phyloP scores from a whole-genome alignment of 129 eudicot species.

The Lactuca sativa region DNA sequence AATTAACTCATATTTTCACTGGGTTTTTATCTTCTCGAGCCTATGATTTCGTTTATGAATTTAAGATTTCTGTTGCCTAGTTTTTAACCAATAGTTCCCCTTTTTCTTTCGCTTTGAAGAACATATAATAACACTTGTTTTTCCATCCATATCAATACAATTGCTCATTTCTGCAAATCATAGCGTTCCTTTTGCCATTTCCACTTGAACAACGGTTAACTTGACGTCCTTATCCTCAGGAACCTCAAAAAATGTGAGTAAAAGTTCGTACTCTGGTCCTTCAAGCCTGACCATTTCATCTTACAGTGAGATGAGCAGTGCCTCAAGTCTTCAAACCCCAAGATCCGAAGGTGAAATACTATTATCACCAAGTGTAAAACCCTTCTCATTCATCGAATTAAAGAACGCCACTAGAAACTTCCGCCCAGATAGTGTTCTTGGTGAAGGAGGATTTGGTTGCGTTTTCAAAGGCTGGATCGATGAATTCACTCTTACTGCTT shows the following conservation, averaged over 20 bases:
- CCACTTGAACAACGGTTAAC: neutral
- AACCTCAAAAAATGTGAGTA: slow-evolving; percentile 42
- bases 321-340: slow-evolving; percentile 62
- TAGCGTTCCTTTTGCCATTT: neutral
- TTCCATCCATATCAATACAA: no score
- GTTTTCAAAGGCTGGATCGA: slow-evolving; percentile 98
- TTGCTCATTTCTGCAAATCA: neutral
- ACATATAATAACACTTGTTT: neutral
- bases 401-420: slow-evolving; percentile 84
- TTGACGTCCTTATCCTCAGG: slow-evolving; percentile 25
- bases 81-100: neutral
- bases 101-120: slow-evolving; percentile 6
- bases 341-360: slow-evolving; percentile 75
- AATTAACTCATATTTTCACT: neutral
- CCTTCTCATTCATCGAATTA: slow-evolving; percentile 67
- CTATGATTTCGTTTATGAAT: neutral
- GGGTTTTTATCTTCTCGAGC: neutral
- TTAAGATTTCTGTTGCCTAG: slow-evolving; percentile 1
- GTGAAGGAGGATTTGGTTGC: slow-evolving; percentile 96
- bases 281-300: slow-evolving; percentile 46
- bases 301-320: slow-evolving; percentile 51
- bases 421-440: slow-evolving; percentile 81
- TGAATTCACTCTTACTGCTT: slow-evolving; percentile 55
- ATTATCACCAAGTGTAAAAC: slow-evolving; percentile 59
- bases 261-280: slow-evolving; percentile 36